phyloP scores from a whole-genome alignment of 257 asterid genomes.

The Paraleonurus japonicus region DNA sequence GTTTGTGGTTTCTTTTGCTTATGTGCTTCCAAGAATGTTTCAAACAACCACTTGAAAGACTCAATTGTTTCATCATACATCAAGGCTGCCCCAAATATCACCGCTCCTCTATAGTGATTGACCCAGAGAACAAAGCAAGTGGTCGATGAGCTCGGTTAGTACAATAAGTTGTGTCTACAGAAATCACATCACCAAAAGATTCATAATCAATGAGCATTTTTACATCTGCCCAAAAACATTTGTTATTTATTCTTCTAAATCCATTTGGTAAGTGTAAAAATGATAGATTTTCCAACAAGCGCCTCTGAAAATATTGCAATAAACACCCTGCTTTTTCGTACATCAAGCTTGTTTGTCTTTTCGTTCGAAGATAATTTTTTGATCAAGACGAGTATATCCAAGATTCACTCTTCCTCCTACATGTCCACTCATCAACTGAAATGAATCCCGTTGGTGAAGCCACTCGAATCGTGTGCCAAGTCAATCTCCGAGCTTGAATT shows the following conservation, averaged over 20 bases:
- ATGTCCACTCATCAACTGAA: not conserved
- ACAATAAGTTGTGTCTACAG: not conserved
- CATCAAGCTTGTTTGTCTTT: slow-evolving; percentile 2
- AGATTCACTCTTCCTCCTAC: not conserved
- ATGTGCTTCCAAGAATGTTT: not conserved
- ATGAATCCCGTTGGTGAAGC: not conserved
- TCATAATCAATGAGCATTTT: not conserved
- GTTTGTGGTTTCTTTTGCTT: not conserved
- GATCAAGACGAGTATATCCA: not conserved
- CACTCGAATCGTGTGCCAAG: not conserved
- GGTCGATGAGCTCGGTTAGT: too few species aligned
- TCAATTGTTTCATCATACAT: not conserved
- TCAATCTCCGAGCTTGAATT: not conserved
- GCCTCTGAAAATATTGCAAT: not conserved
- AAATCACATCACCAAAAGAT: not conserved
- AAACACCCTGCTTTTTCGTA: not conserved
- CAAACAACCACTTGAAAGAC: not conserved
- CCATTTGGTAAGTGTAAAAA: not conserved
- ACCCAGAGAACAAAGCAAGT: too few species aligned
- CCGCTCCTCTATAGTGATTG: too few species aligned
- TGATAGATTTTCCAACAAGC: not conserved
- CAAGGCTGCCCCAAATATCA: not conserved
- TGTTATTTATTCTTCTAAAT: not conserved
- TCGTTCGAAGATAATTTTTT: not conserved
- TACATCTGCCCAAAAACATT: not conserved